These are phyloP conservation scores for Vigna angularis DNA, from an alignment of 306 rosid genomes.

Conservation along the genomic window DNA sequence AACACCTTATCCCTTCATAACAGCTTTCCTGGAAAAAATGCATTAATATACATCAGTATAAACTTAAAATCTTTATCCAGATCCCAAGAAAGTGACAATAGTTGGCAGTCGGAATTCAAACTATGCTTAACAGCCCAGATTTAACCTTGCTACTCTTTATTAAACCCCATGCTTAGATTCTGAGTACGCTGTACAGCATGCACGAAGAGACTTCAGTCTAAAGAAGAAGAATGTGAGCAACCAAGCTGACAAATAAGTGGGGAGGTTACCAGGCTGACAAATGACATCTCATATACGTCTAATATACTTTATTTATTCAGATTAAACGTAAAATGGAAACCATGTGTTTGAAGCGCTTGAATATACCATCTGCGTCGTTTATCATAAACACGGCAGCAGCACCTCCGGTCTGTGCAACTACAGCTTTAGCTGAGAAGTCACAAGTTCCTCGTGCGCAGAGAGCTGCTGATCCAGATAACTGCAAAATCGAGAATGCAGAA, in stretches of 20 bases:
- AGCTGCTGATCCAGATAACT: slow-evolving; percentile 80
- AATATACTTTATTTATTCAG: neutral
- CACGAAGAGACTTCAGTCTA: neutral
- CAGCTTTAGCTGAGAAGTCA: slow-evolving; percentile 81
- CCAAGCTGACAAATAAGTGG: neutral
- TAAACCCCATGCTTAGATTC: no score
- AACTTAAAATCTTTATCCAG: no score
- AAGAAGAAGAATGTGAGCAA: neutral
- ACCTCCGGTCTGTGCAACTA: slow-evolving; percentile 69
- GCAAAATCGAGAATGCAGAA: slow-evolving; percentile 27
- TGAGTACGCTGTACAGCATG: no score
- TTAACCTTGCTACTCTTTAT: no score
- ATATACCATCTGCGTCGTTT: slow-evolving; percentile 69
- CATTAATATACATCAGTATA: no score
- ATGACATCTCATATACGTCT: neutral
- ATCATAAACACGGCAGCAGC: slow-evolving; percentile 74
- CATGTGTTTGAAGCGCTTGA: slow-evolving; percentile 9
- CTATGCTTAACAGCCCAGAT: no score
- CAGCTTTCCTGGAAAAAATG: no score
- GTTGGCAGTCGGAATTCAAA: no score
- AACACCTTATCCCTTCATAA: no score
- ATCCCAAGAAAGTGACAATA: no score
- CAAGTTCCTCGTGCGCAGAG: slow-evolving; percentile 80
- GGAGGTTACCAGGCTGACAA: neutral
- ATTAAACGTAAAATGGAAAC: neutral